Base-by-base conservation (phyloP, 257 asterid species). In the Nicotiana benthamiana region DNA sequence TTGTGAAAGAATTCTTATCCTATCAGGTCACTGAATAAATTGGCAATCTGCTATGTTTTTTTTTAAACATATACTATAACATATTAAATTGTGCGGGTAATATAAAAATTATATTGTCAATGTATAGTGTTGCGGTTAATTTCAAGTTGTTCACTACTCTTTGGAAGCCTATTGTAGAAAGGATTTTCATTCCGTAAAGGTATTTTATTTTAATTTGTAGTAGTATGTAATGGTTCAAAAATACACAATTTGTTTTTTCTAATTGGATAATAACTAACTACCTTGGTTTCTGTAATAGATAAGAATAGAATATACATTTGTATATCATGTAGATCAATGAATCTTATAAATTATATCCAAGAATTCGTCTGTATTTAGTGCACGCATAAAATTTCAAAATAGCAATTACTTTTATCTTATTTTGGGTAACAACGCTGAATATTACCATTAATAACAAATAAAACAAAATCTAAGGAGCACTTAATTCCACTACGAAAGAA, bases 81-180 rank as follows among this genome's bases (percentile, higher is more conserved):
- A 4, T 12, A 5, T 52, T 13, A 52, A 52, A 15, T 4, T 52
- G 1, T 1, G 15, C 8, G 15, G 2, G 4, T 52, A 52, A 52
- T 52, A 5, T 15, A 52, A 4, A 13, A 4, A 52, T 52, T 4
- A 17, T 36, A 36, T 1, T 36, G 10, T 36, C 43, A 36, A 6
- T 36, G 43, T 7, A 32, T 4, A 3, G 34, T 32, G 34, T 32
- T 4, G 34, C 4, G 34, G 34, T 32, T 32, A 3, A 32, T 32
- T 32, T 32, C 36, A 48, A 48, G 54, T 48, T 48, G 16, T 13
- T 51, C 56, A 52, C 57, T 52, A 17, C 56, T 51, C 2, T 13
- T 13, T 51, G 56, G 56, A 51, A 51, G 56, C 68, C 30, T 22
- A 5, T 62, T 62, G 12, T 3, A 57, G 63, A 87, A 88, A 60